Evolutionary conservation across 2,329 filamentous ascomycete genomes (phyloP).

Genomic region (Scleromitrula shiraiana): DNA sequence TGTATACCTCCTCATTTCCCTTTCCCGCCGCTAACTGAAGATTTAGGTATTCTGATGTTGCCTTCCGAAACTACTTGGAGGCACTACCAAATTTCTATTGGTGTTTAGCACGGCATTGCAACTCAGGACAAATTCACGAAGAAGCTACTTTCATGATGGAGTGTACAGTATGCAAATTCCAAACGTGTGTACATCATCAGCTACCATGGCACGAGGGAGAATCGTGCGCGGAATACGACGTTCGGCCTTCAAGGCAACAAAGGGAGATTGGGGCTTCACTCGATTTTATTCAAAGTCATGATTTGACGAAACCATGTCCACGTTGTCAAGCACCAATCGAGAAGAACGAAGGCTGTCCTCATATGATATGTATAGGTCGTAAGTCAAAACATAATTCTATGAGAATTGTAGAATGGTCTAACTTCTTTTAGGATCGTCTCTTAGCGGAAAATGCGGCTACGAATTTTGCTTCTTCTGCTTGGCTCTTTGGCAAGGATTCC

Average conservation of each 20-base stretch:
- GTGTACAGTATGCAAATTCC: not conserved
- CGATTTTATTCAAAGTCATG: not conserved
- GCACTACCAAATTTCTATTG: not conserved
- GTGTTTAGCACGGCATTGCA: not conserved
- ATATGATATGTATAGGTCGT: not conserved
- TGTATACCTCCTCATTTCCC: not conserved
- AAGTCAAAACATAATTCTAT: not conserved
- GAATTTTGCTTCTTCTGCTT: not conserved
- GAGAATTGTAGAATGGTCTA: accelerated
- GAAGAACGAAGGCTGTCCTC: not conserved
- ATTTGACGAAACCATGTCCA: not conserved
- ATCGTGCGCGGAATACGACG: not conserved
- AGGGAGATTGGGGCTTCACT: not conserved
- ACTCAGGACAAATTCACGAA: not conserved
- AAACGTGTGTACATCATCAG: not conserved
- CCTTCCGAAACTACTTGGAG: not conserved
- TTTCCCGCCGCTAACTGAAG: not conserved
- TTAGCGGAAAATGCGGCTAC: not conserved
- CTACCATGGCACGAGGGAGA: not conserved
- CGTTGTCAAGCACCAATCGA: not conserved
- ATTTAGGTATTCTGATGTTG: not conserved
- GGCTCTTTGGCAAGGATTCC: not conserved
- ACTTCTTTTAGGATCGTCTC: not conserved
- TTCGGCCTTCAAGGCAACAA: not conserved
- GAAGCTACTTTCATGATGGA: not conserved